Conservation (phyloP, 1,284 basidiomycete species). For the Apiotrichum akiyoshidainum region DNA sequence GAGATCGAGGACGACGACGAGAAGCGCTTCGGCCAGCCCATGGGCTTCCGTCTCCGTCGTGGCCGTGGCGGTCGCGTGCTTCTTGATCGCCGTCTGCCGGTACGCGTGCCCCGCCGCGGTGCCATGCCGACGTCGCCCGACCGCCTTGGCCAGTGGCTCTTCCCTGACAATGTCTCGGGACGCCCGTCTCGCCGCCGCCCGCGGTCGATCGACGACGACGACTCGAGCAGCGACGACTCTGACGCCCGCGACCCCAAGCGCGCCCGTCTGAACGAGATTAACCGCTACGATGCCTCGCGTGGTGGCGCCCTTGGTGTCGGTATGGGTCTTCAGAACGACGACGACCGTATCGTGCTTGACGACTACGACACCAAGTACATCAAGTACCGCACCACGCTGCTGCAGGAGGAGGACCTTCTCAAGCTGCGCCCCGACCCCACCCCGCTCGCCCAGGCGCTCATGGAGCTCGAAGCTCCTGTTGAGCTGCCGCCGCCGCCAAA, state of each 20-base stretch:
- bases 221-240: slow-evolving; percentile 14
- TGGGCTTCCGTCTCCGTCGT: slow-evolving; percentile 65
- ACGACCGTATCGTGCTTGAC: slow-evolving; percentile 49
- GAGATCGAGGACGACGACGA: slow-evolving; percentile 34
- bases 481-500: slow-evolving; percentile 45
- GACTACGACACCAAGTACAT: slow-evolving; percentile 50
- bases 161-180: slow-evolving; percentile 28
- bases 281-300: slow-evolving; percentile 44
- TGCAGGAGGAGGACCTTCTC: slow-evolving; percentile 41
- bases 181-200: slow-evolving; percentile 23
- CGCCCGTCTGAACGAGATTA: slow-evolving; percentile 40
- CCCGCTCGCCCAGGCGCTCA: slow-evolving; percentile 29
- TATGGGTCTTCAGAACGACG: slow-evolving; percentile 46
- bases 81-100: slow-evolving; percentile 66
- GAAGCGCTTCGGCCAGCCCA: slow-evolving; percentile 26
- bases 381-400: slow-evolving; percentile 38
- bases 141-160: slow-evolving; percentile 32
- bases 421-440: slow-evolving; percentile 40
- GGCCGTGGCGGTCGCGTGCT: slow-evolving; percentile 78
- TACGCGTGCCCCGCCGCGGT: slow-evolving; percentile 24
- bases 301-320: slow-evolving; percentile 48
- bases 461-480: slow-evolving; percentile 33
- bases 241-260: slow-evolving; percentile 21
- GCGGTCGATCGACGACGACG: slow-evolving; percentile 38
- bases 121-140: slow-evolving; percentile 26